These are phyloP conservation scores for Thinopyrum elongatum DNA, from an alignment of 176 grass and related monocot species.

Conservation along the genomic window DNA sequence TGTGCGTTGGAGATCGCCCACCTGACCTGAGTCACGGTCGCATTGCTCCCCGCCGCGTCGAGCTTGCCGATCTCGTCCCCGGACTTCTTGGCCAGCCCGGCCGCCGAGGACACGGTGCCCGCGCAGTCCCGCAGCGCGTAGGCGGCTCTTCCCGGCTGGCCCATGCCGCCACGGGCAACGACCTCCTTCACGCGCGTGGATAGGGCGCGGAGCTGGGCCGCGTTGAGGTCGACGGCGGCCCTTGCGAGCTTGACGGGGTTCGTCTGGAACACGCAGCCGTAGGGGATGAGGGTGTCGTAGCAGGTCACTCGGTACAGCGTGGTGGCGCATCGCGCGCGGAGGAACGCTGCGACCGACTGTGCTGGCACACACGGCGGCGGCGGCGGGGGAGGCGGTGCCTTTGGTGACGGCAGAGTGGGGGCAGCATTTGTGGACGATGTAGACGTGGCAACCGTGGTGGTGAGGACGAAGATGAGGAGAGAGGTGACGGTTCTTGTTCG, in stretches of 20 bases:
- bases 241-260: slow-evolving; percentile 46
- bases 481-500: neutral
- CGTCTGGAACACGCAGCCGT: slow-evolving; percentile 30
- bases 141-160: neutral
- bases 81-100: slow-evolving; percentile 19
- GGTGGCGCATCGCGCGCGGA: slow-evolving; percentile 30
- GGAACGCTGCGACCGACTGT: neutral
- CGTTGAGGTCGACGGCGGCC: slow-evolving; percentile 37
- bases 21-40: slow-evolving; percentile 23
- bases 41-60: neutral
- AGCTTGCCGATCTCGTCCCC: slow-evolving; percentile 25
- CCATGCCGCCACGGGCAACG: neutral
- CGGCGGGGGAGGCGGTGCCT: neutral
- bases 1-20: slow-evolving; percentile 58
- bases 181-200: slow-evolving; percentile 22
- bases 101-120: slow-evolving; percentile 30
- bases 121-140: slow-evolving; percentile 40
- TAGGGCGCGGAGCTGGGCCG: slow-evolving; percentile 12
- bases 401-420: neutral
- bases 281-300: slow-evolving; percentile 45
- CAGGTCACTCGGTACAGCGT: slow-evolving; percentile 36
- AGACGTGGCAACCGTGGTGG: neutral
- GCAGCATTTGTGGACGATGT: neutral
- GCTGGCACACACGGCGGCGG: neutral
- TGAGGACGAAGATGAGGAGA: neutral